Percentiles rank a stretch among this genome's conserved stretches.
These are phyloP conservation scores for Synura sp. DNA, from an alignment of 352 stramenopile genomes.

Conservation along the genomic window DNA sequence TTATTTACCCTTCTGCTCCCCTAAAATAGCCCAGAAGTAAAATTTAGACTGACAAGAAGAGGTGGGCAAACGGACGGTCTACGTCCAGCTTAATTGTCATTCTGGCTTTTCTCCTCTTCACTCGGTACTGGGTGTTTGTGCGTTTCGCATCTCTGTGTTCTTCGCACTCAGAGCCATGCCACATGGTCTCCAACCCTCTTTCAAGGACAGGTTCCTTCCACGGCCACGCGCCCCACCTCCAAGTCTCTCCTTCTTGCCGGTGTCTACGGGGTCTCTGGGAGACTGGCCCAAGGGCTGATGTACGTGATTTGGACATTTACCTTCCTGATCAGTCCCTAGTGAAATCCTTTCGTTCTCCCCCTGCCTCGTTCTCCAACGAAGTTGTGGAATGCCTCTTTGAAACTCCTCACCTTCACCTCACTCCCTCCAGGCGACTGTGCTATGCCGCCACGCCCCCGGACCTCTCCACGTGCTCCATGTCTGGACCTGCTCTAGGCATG, in stretches of 20 bases:
- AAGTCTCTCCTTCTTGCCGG: slow-evolving; percentile 6
- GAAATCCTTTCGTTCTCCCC: no score
- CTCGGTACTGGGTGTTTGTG: neutral
- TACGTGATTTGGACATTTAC: slow-evolving; percentile 17
- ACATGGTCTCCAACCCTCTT: neutral
- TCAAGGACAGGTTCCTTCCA: neutral
- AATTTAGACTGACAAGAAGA: no score
- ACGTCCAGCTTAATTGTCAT: neutral
- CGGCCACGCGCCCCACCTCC: slow-evolving; percentile 3
- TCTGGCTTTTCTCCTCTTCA: slow-evolving; percentile 2
- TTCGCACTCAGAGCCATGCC: neutral
- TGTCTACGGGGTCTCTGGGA: slow-evolving; percentile 11
- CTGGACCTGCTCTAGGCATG: neutral
- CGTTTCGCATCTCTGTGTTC: slow-evolving; percentile 7
- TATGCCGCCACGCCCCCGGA: no score
- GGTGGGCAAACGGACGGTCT: slow-evolving; percentile 1
- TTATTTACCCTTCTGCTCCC: no score
- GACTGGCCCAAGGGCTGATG: neutral
- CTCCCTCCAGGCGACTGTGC: neutral
- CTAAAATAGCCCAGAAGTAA: no score
- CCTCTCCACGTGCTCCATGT: neutral
- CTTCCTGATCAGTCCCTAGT: no score
- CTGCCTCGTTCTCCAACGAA: no score
- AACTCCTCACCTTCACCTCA: slow-evolving; percentile 9
- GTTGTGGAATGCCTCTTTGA: slow-evolving; percentile 26